Percentiles rank a stretch among this genome's conserved stretches.
Conservation (phyloP, 2,329 filamentous ascomycete species). For the Penicillium palitans region DNA sequence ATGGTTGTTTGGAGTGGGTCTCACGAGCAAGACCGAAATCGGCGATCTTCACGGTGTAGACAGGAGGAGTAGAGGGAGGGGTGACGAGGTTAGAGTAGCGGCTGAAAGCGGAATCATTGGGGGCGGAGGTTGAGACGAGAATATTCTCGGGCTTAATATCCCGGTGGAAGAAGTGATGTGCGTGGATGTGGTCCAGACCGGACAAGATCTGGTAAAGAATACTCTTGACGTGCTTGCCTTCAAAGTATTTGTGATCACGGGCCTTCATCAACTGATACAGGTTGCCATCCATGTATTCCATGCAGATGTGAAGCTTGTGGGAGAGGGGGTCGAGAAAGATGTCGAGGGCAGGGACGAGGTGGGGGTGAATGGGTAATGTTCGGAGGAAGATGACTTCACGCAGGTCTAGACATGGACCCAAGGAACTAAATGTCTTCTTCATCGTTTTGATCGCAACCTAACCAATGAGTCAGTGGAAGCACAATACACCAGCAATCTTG, state of each 20-base stretch:
- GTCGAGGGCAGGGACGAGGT: slow-evolving; percentile 94
- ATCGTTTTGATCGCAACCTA: slow-evolving; percentile 99
- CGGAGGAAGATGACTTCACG: slow-evolving; percentile 96
- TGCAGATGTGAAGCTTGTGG: slow-evolving; percentile 95
- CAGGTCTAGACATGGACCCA: slow-evolving; percentile 84
- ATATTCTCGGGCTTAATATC: slow-evolving; percentile 99
- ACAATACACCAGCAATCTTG: slow-evolving; percentile 6
- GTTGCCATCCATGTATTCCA: slow-evolving; percentile 99
- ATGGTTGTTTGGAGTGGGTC: slow-evolving; percentile 92
- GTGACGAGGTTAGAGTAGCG: slow-evolving; percentile 92
- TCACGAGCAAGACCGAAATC: slow-evolving; percentile 97
- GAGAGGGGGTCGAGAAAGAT: slow-evolving; percentile 96
- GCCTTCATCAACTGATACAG: slow-evolving; percentile 99
- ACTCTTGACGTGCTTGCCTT: slow-evolving; percentile 91
- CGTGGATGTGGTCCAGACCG: slow-evolving; percentile 94
- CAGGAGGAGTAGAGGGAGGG: slow-evolving; percentile 87
- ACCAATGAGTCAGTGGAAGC: slow-evolving; percentile 15
- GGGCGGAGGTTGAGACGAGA: slow-evolving; percentile 84
- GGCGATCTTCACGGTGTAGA: slow-evolving; percentile 96
- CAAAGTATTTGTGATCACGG: slow-evolving; percentile 89
- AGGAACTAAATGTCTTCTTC: slow-evolving; percentile 98
- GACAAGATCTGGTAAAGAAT: slow-evolving; percentile 97
- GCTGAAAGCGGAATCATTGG: slow-evolving; percentile 85
- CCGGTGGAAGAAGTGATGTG: slow-evolving; percentile 95
- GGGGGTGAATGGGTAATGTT: slow-evolving; percentile 80